Conservation (phyloP, 2,329 filamentous ascomycete species). For the Verticillium albo-atrum region DNA sequence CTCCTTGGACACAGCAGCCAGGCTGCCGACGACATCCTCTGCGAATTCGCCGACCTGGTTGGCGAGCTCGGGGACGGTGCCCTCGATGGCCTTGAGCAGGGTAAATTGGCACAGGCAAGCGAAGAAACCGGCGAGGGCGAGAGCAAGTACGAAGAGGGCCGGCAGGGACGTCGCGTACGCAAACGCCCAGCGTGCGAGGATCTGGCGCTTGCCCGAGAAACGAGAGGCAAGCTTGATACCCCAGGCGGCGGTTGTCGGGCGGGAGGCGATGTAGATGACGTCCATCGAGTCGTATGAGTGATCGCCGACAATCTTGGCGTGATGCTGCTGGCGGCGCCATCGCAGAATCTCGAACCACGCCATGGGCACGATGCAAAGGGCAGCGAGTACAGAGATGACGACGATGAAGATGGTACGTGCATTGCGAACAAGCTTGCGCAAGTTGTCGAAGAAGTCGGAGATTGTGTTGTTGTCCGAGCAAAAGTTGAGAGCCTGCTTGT, state of each 20-base stretch:
- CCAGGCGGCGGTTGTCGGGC: constrained; percentile 67
- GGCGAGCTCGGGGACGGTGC: constrained; percentile 71
- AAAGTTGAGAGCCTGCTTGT: constrained; percentile 79
- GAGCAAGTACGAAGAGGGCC: constrained; percentile 79
- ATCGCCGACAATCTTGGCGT: constrained; percentile 60
- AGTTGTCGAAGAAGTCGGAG: constrained; percentile 73
- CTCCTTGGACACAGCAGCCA: constrained; percentile 67
- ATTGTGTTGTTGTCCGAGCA: constrained; percentile 83
- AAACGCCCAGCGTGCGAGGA: constrained; percentile 75
- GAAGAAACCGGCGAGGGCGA: constrained; percentile 77
- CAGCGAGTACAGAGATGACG: constrained; percentile 66
- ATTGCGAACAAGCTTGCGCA: constrained; percentile 61
- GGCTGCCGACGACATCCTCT: constrained; percentile 66
- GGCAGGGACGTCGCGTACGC: constrained; percentile 83
- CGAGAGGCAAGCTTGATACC: constrained; percentile 67
- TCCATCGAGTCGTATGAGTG: constrained; percentile 77
- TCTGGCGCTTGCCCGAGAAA: constrained; percentile 62
- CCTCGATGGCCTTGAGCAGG: constrained; percentile 67
- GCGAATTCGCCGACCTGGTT: constrained; percentile 75
- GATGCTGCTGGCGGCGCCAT: constrained; percentile 69
- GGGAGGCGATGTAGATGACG: constrained; percentile 79
- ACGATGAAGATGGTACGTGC: constrained; percentile 73
- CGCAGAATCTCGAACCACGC: constrained; percentile 74
- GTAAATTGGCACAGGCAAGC: constrained; percentile 79
- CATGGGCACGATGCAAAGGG: constrained; percentile 73